These are phyloP conservation scores for Takashimella koratensis DNA, from an alignment of 1,284 basidiomycete genomes.

Conservation along the genomic window DNA sequence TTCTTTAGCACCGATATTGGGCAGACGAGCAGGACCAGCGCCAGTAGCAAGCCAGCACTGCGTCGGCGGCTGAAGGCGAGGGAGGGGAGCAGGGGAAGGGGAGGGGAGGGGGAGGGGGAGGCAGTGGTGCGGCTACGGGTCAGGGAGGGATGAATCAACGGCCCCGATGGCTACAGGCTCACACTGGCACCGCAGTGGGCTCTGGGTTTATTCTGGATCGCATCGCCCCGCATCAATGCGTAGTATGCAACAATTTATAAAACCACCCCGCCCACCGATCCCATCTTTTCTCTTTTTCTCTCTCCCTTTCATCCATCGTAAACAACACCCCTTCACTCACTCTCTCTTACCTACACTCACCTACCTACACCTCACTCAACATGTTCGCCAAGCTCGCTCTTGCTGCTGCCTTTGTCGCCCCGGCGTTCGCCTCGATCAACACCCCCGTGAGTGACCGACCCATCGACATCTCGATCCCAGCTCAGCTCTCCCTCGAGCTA, in stretches of 20 bases:
- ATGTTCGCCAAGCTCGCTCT: constrained; percentile 30
- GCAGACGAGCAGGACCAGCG: not conserved
- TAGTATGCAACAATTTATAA: not conserved
- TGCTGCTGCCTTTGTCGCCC: constrained; percentile 51
- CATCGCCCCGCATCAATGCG: no score
- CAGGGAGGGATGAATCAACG: no score
- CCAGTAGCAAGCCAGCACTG: not conserved
- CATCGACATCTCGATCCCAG: no score
- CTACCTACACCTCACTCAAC: constrained; percentile 1
- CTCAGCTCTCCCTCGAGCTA: not conserved
- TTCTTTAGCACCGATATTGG: no score
- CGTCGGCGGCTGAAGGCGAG: not conserved
- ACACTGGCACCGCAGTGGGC: no score
- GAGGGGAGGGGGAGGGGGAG: no score
- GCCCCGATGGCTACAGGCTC: no score
- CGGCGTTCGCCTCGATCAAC: constrained; percentile 58
- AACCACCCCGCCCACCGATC: not conserved
- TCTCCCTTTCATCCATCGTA: not conserved
- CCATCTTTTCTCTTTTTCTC: not conserved
- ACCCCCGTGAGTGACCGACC: constrained; percentile 56
- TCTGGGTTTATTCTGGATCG: no score
- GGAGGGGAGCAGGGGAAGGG: no score
- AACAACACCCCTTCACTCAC: constrained; percentile 3
- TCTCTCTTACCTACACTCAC: not conserved
- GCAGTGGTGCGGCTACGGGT: no score